These are phyloP conservation scores for Datisca glomerata DNA, from an alignment of 306 rosid species.

Conservation along the genomic window DNA sequence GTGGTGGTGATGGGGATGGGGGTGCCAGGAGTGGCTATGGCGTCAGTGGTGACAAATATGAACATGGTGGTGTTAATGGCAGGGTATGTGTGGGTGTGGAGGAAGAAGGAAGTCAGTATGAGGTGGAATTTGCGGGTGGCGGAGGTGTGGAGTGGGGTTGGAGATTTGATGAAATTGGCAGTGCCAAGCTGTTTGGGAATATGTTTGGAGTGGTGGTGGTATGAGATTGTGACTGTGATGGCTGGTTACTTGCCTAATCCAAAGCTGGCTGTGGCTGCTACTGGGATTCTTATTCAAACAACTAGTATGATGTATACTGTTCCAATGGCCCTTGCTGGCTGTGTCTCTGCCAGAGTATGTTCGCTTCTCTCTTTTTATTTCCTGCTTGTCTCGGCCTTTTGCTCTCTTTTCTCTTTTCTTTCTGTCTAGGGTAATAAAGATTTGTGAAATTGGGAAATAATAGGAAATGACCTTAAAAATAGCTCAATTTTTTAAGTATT, in stretches of 20 bases:
- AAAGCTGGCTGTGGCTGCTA: slow-evolving; percentile 74
- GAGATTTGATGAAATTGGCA: slow-evolving; percentile 48
- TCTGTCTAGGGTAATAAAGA: too few relatives aligned
- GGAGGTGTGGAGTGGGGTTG: slow-evolving; percentile 34
- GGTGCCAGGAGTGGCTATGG: slow-evolving; percentile 77
- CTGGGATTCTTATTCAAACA: slow-evolving; percentile 91
- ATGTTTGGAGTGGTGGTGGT: slow-evolving; percentile 99
- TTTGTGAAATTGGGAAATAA: background rate
- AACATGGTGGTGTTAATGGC: slow-evolving; percentile 65
- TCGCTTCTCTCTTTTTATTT: background rate
- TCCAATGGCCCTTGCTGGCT: slow-evolving; percentile 94
- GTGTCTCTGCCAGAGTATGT: slow-evolving; percentile 90
- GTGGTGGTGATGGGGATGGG: slow-evolving; percentile 48
- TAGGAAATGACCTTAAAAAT: too few relatives aligned
- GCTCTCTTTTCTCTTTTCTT: background rate
- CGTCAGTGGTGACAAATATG: slow-evolving; percentile 74
- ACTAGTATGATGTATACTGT: slow-evolving; percentile 97
- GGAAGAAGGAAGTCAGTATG: slow-evolving; percentile 22
- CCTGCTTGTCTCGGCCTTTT: background rate
- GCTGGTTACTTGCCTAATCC: slow-evolving; percentile 82
- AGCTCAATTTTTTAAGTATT: too few relatives aligned
- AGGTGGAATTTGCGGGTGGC: slow-evolving; percentile 34
- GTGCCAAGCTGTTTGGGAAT: slow-evolving; percentile 88
- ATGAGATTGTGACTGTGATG: slow-evolving; percentile 76
- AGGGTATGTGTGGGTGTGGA: slow-evolving; percentile 39